Base-by-base conservation (phyloP, 371 early-diverging fungal species). In the Zopfochytrium polystomum region DNA sequence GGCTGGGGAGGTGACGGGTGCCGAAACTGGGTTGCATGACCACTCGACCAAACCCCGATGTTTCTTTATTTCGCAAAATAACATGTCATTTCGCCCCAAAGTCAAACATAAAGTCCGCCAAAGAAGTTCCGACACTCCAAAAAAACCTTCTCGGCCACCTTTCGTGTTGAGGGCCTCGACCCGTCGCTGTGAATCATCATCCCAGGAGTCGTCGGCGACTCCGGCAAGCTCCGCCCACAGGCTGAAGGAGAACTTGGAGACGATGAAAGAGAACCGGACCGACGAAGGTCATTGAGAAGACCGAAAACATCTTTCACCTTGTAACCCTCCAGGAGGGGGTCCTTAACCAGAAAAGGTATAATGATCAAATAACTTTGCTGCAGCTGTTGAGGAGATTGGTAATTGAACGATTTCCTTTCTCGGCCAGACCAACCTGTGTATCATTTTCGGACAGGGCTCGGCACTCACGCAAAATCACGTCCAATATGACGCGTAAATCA, bases 401-500 rank as follows among this genome's bases (percentile, higher is more conserved):
- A 32, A 2, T 25, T 7, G 44, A 6, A 15, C 0, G 42, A 0
- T 23, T 18, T 11, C 26, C 9, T 48, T 38, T 35, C 38, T 47
- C 3, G 38, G 0, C 25, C 22, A 42, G 26, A 34, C 48, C 13
- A n/a, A 60, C 64, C 55, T 62, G 73, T 67, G 83, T 86, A 33
- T 82, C 80, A 38, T 86, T 87, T 11, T 87, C 89, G 3, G 86
- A 84, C 7, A 89, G 70, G 52, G 87, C 79, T 71, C 86, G 81
- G 9, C 89, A 74, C 68, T 90, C 90, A 51, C 93, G 79, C 7
- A 92, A 70, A 0, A 88, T 78, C 25, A 92, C 86, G 64, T 93
- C 94, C 2, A 91, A 80, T 26, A 92, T 77, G 3, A 93, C 90
- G 35, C 79, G 79, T 20, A 92, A 74, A 69, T 93, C 94, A 60